These are phyloP conservation scores for Colletotrichum falcatum DNA, from an alignment of 2,329 filamentous ascomycete genomes.

Conservation along the genomic window DNA sequence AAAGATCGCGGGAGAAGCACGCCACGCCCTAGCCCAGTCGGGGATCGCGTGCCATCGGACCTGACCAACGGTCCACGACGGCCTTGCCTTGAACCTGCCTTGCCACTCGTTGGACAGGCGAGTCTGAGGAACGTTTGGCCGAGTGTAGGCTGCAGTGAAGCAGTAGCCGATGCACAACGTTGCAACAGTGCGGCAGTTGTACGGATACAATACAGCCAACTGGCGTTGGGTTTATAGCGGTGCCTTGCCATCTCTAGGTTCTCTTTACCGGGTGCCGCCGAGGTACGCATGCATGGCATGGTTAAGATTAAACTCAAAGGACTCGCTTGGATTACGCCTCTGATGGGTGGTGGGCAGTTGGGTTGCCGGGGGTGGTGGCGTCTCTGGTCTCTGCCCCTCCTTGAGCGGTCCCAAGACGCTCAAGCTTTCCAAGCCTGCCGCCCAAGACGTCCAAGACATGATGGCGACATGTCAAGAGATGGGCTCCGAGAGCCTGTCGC, in stretches of 20 bases:
- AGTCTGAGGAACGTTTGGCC: not conserved
- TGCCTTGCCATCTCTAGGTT: no score
- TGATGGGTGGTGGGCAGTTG: no score
- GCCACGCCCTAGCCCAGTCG: not conserved
- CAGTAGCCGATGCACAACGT: not conserved
- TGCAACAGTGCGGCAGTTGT: no score
- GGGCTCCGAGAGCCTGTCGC: conserved; percentile 28
- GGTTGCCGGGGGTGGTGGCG: no score
- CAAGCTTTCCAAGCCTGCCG: conserved; percentile 29
- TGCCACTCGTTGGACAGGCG: not conserved
- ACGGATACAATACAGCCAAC: no score
- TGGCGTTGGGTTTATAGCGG: no score
- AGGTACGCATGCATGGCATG: no score
- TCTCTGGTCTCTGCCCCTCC: conserved; percentile 1
- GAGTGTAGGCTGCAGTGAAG: not conserved
- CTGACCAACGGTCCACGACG: conserved; percentile 5
- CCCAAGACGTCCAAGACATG: conserved; percentile 37
- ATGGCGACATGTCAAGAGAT: conserved; percentile 34
- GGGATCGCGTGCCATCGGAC: not conserved
- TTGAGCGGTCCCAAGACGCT: conserved; percentile 8
- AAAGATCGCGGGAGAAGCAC: not conserved
- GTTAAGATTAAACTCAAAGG: no score
- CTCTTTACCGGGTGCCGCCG: no score
- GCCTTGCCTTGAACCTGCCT: conserved; percentile 2
- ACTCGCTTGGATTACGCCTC: no score